These are phyloP conservation scores for Polytrichum commune DNA, from an alignment of 225 moss, liverwort and hornwort species.

Conservation along the genomic window DNA sequence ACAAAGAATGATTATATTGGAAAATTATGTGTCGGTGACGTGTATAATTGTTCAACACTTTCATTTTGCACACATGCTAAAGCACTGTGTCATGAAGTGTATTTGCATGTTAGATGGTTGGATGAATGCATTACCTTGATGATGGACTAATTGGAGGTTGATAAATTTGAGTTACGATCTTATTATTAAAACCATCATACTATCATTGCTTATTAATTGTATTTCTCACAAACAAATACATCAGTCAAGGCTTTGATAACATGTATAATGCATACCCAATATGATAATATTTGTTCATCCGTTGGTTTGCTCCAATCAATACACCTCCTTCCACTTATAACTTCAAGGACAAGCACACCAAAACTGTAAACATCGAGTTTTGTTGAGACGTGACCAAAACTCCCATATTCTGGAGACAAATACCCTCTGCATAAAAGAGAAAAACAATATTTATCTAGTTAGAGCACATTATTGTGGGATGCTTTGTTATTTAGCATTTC, in stretches of 20 bases:
- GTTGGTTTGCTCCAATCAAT: not conserved
- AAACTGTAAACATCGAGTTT: slow-evolving; percentile 15
- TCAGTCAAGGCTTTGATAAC: not conserved
- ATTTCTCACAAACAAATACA: not conserved
- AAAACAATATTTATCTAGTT: not conserved
- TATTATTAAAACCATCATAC: not conserved
- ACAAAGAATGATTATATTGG: too few species aligned
- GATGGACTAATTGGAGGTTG: not conserved
- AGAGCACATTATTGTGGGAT: not conserved
- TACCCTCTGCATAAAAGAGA: not conserved
- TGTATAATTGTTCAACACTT: too few species aligned
- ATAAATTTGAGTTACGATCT: not conserved
- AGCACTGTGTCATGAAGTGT: not conserved
- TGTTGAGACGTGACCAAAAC: not conserved
- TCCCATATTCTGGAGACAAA: slow-evolving; percentile 5
- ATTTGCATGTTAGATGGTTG: not conserved
- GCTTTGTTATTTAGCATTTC: not conserved
- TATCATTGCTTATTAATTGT: not conserved
- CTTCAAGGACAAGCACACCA: slow-evolving; percentile 11
- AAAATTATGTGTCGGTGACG: too few species aligned
- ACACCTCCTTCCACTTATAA: slow-evolving; percentile 8
- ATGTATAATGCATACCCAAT: slow-evolving; percentile 5
- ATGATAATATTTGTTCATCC: not conserved
- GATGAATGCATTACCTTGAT: not conserved
- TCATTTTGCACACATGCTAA: not conserved